Conservation (phyloP, 768 basidiomycete species). For the Serendipita sp. region DNA sequence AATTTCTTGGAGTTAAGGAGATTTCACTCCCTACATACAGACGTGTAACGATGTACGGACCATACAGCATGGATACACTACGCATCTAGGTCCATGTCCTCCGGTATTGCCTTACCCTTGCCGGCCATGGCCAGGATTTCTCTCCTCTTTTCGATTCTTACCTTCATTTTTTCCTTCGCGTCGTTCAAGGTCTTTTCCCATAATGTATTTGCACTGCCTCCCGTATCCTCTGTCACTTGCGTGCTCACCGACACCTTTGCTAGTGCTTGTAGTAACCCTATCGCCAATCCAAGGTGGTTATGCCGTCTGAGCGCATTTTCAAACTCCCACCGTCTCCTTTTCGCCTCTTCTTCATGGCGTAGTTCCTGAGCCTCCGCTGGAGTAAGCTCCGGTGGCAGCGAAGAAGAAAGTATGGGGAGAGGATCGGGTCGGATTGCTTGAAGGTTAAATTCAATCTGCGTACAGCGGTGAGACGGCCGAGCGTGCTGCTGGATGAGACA, state of each 20-base stretch:
- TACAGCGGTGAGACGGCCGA: neutral
- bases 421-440: constrained; percentile 77
- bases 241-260: constrained; percentile 54
- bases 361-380: constrained; percentile 38
- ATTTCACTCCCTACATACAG: too few relatives aligned
- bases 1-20: too few relatives aligned
- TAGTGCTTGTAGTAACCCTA: constrained; percentile 54
- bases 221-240: constrained; percentile 30
- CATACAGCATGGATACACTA: neutral
- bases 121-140: neutral
- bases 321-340: constrained; percentile 78
- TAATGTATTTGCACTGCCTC: neutral
- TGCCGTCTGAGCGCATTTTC: constrained; percentile 78
- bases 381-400: neutral
- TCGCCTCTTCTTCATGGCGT: constrained; percentile 40
- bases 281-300: constrained; percentile 71
- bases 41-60: too few relatives aligned
- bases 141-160: constrained; percentile 12
- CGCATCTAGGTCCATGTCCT: neutral
- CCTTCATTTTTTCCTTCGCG: constrained; percentile 27
- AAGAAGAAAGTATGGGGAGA: constrained; percentile 37
- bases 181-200: constrained; percentile 28
- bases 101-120: neutral
- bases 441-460: constrained; percentile 80
- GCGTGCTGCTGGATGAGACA: neutral